A percentile compares a stretch with the other conserved stretches of the same genome.
phyloP scores from a whole-genome alignment of 176 grass and related monocot genomes.

The Carex pumila region DNA sequence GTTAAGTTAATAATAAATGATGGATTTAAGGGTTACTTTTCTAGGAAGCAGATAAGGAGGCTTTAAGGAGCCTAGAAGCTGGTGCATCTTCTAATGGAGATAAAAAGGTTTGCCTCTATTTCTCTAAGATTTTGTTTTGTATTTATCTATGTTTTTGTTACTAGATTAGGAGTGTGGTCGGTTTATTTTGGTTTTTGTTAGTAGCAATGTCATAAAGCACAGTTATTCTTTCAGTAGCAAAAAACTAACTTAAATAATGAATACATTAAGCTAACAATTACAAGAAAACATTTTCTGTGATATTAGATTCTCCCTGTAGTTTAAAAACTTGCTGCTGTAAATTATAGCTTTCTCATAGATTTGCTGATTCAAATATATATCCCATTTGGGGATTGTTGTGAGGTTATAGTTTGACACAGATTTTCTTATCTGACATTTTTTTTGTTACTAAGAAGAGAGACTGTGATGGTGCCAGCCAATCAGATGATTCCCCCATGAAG shows the following conservation, averaged over 20 bases:
- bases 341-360: neutral
- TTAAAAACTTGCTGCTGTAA: neutral
- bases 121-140: neutral
- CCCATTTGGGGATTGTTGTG: neutral
- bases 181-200: neutral
- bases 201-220: neutral
- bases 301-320: neutral
- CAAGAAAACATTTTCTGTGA: neutral
- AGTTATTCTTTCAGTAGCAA: neutral
- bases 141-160: neutral
- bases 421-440: neutral
- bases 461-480: neutral
- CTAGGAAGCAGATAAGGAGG: conserved; percentile 50
- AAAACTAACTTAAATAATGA: neutral
- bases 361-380: neutral
- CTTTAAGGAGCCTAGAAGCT: conserved; percentile 38
- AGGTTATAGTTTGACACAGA: neutral
- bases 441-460: conserved; percentile 45
- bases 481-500: conserved; percentile 32
- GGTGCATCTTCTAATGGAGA: conserved; percentile 10
- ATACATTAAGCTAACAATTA: neutral
- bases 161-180: neutral
- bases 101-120: neutral
- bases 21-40: conserved; percentile 6
- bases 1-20: neutral